A percentile compares a stretch with the other conserved stretches of the same genome.
phyloP scores from a whole-genome alignment of 805 yeast genomes.

The Saccharomycopsis selenospora region DNA sequence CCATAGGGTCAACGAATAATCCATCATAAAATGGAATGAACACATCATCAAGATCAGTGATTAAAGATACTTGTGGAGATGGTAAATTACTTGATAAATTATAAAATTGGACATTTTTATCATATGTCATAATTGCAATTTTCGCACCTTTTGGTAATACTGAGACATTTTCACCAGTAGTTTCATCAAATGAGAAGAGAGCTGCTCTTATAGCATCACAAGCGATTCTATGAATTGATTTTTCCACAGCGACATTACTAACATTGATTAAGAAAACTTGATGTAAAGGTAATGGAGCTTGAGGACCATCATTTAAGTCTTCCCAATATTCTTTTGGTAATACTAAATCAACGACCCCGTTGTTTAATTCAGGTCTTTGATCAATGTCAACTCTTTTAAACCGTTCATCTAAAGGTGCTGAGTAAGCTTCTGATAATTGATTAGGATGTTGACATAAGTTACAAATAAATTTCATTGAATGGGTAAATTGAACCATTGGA shows the following conservation, averaged over 20 bases:
- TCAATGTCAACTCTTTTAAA: conserved; percentile 58
- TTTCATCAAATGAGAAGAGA: conserved; percentile 30
- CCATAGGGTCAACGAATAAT: conserved; percentile 70
- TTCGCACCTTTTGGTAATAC: conserved; percentile 38
- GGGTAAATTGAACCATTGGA: conserved; percentile 56
- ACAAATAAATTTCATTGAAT: conserved; percentile 63
- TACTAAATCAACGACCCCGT: conserved; percentile 77
- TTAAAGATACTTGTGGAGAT: conserved; percentile 50
- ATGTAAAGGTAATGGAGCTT: conserved; percentile 47
- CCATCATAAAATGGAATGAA: conserved; percentile 78
- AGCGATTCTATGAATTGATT: conserved; percentile 53
- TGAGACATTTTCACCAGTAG: conserved; percentile 23
- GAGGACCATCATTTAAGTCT: conserved; percentile 22
- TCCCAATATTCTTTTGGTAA: conserved; percentile 70
- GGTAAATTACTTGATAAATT: conserved; percentile 53
- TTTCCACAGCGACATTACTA: conserved; percentile 48
- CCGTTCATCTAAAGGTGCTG: conserved; percentile 50
- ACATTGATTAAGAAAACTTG: conserved; percentile 73
- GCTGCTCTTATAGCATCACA: conserved; percentile 64
- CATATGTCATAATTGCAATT: conserved; percentile 70
- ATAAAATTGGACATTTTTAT: conserved; percentile 63
- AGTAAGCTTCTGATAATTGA: conserved; percentile 59
- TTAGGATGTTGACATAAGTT: conserved; percentile 81
- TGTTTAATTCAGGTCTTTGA: conserved; percentile 66
- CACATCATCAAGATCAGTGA: conserved; percentile 67